Evolutionary conservation across 1,284 basidiomycete genomes (phyloP).

Genomic region (Austropuccinia psidii): DNA sequence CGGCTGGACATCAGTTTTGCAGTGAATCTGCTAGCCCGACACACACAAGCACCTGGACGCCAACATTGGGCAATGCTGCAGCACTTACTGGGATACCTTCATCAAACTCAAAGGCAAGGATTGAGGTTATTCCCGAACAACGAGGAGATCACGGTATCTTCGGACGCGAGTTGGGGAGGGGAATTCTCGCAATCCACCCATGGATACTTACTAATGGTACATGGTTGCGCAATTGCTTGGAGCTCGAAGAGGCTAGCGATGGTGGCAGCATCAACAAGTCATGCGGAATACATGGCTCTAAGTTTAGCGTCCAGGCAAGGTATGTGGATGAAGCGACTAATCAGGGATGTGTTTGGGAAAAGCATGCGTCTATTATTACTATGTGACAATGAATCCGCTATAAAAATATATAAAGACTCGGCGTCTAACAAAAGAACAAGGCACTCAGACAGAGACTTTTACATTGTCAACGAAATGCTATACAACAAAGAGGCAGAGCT

Average conservation of each 20-base stretch:
- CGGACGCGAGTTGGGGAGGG: not conserved
- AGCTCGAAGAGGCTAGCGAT: not conserved
- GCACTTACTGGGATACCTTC: not conserved
- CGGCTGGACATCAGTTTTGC: not conserved
- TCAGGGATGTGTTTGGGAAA: not conserved
- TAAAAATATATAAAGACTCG: not conserved
- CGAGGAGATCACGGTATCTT: no score
- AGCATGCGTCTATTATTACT: not conserved
- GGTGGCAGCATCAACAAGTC: not conserved
- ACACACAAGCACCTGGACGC: not conserved
- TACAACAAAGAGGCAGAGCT: not conserved
- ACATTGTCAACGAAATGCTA: not conserved
- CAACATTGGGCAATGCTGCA: not conserved
- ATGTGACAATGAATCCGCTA: constrained; percentile 1
- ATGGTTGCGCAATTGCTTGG: not conserved
- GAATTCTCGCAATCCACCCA: not conserved
- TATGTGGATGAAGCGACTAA: not conserved
- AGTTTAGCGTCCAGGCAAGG: not conserved
- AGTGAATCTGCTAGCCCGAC: not conserved
- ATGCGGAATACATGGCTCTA: not conserved
- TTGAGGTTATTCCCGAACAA: no score
- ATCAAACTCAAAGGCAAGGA: no score
- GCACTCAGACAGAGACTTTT: not conserved
- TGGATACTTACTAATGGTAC: not conserved
- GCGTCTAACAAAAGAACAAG: not conserved